phyloP scores from a whole-genome alignment of 805 yeast genomes.

The Candida morakotiae region DNA sequence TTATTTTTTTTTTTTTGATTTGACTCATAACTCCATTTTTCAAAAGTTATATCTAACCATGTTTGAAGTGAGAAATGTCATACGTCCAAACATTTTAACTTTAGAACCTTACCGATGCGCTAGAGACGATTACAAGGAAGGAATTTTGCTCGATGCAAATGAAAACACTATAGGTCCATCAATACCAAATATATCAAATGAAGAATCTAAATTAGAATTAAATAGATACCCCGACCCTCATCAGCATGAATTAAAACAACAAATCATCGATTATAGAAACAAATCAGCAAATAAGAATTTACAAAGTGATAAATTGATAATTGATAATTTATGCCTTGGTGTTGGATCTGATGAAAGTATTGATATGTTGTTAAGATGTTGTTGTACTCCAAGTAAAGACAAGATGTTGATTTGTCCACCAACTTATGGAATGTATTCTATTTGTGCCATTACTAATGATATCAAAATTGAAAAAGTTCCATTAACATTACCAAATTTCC shows the following conservation, averaged over 20 bases:
- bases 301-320: conserved; percentile 27
- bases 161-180: conserved; percentile 95
- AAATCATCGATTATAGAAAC: conserved; percentile 71
- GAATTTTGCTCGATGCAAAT: conserved; percentile 89
- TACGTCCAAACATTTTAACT: conserved; percentile 79
- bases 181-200: conserved; percentile 37
- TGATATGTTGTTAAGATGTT: conserved; percentile 80
- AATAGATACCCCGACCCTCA: conserved; percentile 98
- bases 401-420: conserved; percentile 88
- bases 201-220: conserved; percentile 53
- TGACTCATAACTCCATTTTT: conserved; percentile 3
- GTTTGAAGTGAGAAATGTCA: conserved; percentile 54
- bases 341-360: conserved; percentile 98
- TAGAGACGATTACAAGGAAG: conserved; percentile 88
- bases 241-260: conserved; percentile 70
- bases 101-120: conserved; percentile 96
- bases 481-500: conserved; percentile 48
- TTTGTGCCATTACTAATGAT: conserved; percentile 88
- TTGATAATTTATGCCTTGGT: conserved; percentile 81
- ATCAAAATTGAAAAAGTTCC: conserved; percentile 75
- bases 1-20: not conserved
- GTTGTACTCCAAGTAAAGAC: conserved; percentile 78
- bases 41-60: conserved; percentile 9
- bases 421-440: conserved; percentile 95
- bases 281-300: conserved; percentile 29